Base-by-base conservation (phyloP, 2,329 filamentous ascomycete species). In the Dothideomycetes sp. region DNA sequence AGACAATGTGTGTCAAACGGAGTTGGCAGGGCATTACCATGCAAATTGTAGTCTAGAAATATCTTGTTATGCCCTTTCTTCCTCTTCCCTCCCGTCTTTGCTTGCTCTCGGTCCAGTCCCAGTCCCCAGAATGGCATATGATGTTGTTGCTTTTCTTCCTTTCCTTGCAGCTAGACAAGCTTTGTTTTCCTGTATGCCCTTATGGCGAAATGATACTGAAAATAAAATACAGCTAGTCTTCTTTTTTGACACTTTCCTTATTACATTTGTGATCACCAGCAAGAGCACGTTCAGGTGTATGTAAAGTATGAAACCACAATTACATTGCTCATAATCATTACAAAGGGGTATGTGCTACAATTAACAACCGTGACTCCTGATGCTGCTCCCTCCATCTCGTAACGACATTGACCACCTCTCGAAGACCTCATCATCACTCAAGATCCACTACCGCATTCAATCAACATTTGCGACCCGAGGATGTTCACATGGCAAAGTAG, bases 191-290 rank as follows among this genome's bases (percentile, higher is more conserved):
- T 48, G 42, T 43, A 46, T 46, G 44, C 37, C 38, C 33, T 48
- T 45, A 46, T 39, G 44, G 45, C 36, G 41, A 33, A 24, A 40
- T 40, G 37, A 40, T 17, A 36, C 19, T 19, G 41, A 48, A 48
- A 49, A 50, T 37, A 45, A 47, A 47, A 43, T 43, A 41, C 37
- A 44, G 41, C 40, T 38, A 31, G 41, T 42, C 38, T 48, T 46
- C 31, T 38, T 41, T 47, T 43, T 33, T 27, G 22, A 27, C 12
- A 7, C 22, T 27, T 27, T 27, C 22, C 22, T 27, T 27, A 12
- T 7, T 27, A 12, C 12, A 27, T 12, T 12, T 27, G 22, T 7
- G 22, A 27, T 7, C 22, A 27, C 12, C n/a, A n/a, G 22, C 22
- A 7, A 7, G 22, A 27, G 12, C 22, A n/a, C n/a, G n/a, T n/a